phyloP scores from a whole-genome alignment of 2,329 filamentous ascomycete genomes.

The Aspergillus aculeatinus region DNA sequence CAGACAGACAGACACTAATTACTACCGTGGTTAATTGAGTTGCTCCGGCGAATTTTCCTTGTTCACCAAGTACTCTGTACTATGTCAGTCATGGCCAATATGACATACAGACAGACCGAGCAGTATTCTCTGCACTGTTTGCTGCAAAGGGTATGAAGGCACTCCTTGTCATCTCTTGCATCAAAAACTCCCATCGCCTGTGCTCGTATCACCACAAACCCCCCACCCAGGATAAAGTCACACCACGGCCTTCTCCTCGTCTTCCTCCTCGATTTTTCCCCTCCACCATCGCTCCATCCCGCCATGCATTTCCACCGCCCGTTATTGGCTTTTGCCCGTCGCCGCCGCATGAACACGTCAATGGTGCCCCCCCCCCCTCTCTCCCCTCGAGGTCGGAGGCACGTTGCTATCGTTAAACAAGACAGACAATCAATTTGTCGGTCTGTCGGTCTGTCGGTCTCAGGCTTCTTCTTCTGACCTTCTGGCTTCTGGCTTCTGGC shows the following conservation, averaged over 20 bases:
- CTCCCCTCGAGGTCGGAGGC: neutral
- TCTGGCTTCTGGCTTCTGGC: constrained; percentile 5
- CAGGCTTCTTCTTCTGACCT: neutral
- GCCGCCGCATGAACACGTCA: constrained; percentile 31
- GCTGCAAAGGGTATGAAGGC: neutral
- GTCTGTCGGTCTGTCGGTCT: neutral
- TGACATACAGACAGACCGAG: neutral
- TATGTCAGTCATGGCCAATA: neutral
- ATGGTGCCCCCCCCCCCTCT: constrained; percentile 13
- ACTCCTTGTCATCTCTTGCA: neutral
- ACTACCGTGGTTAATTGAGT: too few relatives aligned
- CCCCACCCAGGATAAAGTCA: neutral
- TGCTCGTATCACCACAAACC: neutral
- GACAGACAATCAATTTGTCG: neutral
- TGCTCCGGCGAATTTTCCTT: too few relatives aligned
- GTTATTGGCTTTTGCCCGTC: constrained; percentile 21
- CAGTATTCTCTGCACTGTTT: neutral
- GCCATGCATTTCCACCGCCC: constrained; percentile 17
- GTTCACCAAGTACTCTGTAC: too few relatives aligned
- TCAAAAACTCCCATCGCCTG: neutral
- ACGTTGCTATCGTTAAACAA: constrained; percentile 7
- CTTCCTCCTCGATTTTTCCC: neutral
- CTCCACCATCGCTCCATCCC: constrained; percentile 14
- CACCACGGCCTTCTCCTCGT: constrained; percentile 11
- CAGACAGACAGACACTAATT: neutral